Percentiles rank a stretch among this genome's conserved stretches.
These are phyloP conservation scores for Cladophialophora yegresii DNA, from an alignment of 2,329 filamentous ascomycete species.

Conservation along the genomic window DNA sequence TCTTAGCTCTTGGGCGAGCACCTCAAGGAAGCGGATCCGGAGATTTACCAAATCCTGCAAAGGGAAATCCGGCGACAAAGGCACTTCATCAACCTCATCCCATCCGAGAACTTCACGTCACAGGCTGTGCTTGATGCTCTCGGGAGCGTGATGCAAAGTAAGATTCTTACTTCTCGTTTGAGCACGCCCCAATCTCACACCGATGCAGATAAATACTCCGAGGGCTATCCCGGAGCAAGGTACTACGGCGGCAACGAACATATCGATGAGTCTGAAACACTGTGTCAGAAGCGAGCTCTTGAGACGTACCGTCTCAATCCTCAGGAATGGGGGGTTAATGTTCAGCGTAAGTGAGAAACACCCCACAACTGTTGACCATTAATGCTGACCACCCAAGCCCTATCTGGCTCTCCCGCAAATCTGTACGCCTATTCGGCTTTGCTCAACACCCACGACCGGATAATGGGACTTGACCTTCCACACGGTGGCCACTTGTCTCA, in stretches of 20 bases:
- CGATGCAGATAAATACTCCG: slow-evolving; percentile 84
- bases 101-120: slow-evolving; percentile 98
- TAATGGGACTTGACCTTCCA: slow-evolving; percentile 96
- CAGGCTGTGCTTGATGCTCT: slow-evolving; percentile 97
- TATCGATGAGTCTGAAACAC: slow-evolving; percentile 93
- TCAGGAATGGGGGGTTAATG: slow-evolving; percentile 96
- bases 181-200: background rate
- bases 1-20: slow-evolving; percentile 74
- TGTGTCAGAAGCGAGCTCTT: slow-evolving; percentile 92
- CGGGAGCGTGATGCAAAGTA: slow-evolving; percentile 84
- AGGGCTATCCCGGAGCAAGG: slow-evolving; percentile 95
- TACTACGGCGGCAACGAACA: slow-evolving; percentile 99
- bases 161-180: background rate
- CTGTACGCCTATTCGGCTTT: slow-evolving; percentile 97
- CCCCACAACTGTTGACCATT: background rate
- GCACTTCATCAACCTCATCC: slow-evolving; percentile 98
- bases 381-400: slow-evolving; percentile 39
- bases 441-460: slow-evolving; percentile 85
- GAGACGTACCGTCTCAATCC: slow-evolving; percentile 84
- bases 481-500: slow-evolving; percentile 96
- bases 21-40: slow-evolving; percentile 81
- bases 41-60: slow-evolving; percentile 85
- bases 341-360: slow-evolving; percentile 64
- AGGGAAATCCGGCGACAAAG: slow-evolving; percentile 74
- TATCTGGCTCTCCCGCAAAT: slow-evolving; percentile 92